A percentile compares a stretch with the other conserved stretches of the same genome.
These are phyloP conservation scores for Cubamyces lactineus DNA, from an alignment of 768 basidiomycete genomes.

Conservation along the genomic window DNA sequence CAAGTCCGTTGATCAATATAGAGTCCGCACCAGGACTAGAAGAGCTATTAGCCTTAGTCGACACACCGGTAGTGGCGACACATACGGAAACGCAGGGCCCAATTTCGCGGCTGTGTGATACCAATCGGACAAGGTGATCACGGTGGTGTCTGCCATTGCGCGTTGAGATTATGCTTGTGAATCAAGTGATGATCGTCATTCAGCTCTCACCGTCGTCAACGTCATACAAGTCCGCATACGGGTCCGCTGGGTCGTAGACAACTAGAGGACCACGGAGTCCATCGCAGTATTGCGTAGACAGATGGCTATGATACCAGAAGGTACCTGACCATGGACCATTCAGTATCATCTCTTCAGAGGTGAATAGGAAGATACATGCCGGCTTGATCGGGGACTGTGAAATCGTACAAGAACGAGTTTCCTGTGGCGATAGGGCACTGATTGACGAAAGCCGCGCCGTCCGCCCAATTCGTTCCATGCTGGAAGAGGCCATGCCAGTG, in stretches of 20 bases:
- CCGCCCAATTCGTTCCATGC: constrained; percentile 45
- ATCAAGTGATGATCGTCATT: not conserved
- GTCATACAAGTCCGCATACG: constrained; percentile 34
- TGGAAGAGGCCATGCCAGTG: constrained; percentile 58
- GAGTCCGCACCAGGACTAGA: constrained; percentile 33
- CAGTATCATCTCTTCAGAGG: not conserved
- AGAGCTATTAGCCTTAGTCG: not conserved
- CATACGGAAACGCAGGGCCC: constrained; percentile 21
- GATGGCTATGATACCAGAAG: constrained; percentile 48
- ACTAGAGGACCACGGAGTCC: constrained; percentile 43
- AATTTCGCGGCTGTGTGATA: constrained; percentile 32
- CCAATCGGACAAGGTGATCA: constrained; percentile 53
- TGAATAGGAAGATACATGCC: constrained; percentile 10
- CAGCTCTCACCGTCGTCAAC: constrained; percentile 30
- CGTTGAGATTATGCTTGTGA: not conserved
- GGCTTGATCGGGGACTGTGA: constrained; percentile 34
- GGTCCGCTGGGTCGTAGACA: constrained; percentile 37
- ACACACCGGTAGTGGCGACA: not conserved
- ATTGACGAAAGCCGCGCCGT: constrained; percentile 52
- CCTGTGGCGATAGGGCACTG: constrained; percentile 42
- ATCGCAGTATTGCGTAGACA: constrained; percentile 45
- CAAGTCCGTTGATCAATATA: constrained; percentile 51
- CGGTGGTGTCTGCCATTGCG: constrained; percentile 39
- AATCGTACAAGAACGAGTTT: constrained; percentile 46
- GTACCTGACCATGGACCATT: constrained; percentile 24